Evolutionary conservation across 169 alveolate species (phyloP), one percentile per base, ranked within the genome.

Genomic region (Cryptosporidium viatorum): DNA sequence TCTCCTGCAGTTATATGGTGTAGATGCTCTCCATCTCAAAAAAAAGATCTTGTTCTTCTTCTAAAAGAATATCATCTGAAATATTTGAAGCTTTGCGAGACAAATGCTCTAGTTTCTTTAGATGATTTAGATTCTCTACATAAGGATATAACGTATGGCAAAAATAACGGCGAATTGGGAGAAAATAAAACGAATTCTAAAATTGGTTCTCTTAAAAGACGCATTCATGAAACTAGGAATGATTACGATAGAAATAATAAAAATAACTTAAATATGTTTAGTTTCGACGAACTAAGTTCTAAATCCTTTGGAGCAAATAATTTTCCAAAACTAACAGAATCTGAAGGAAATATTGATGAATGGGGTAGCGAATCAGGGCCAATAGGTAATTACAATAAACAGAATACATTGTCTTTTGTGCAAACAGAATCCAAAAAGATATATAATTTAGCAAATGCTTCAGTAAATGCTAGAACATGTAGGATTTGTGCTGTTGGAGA

Each of bases 1-100:
- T 95, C 98, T n/a, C 98, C 96, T 1, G 93, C 95, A 26, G 98
- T 97, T 55, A 96, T 98, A 45, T 98, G 99, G 93, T 98, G 99
- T 92, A 92, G 99, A 84, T 98, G 99, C 89, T 96, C 99, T 26
- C 99, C 99, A 14, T 97, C 99, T n/a, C 97, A 97, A 91, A 98
- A 98, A 94, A 97, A 99, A 12, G 96, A 96, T 43, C 96, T 98
- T 2, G 99, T 97, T 31, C 91, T 96, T 37, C 67, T 80, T 21
- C 67, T 80, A 21, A 80, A 80, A 52, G 75, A 80, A 16, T 80
- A 89, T 80, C 89, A 80, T 35, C 41, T 80, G 2, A 50, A 80
- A 60, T 65, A 26, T 50, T 21, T 48, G 18, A 65, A 80, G 23
- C 18, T 62, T 1, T n/a, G 31, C 23, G 75, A 48, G 10, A 16